These are phyloP conservation scores for Penicillium nucicola DNA, from an alignment of 495 filamentous ascomycete species.

Conservation along the genomic window DNA sequence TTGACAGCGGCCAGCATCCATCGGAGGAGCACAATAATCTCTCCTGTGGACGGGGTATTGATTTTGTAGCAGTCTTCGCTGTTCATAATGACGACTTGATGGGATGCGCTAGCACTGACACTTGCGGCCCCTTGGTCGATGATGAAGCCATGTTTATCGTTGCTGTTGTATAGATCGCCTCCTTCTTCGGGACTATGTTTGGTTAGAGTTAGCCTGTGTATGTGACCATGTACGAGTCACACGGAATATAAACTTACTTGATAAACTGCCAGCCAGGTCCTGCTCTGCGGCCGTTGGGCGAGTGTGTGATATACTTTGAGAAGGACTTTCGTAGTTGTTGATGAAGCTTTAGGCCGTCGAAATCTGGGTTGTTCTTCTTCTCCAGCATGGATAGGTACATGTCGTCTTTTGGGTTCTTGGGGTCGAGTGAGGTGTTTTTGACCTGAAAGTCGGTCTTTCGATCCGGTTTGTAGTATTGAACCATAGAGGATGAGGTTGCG, in stretches of 20 bases:
- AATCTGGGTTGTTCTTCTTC: neutral
- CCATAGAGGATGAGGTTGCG: neutral
- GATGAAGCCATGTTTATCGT: neutral
- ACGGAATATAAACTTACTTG: neutral
- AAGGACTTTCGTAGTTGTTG: neutral
- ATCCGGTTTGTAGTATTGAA: neutral
- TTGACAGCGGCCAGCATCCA: constrained; percentile 2
- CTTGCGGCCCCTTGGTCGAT: neutral
- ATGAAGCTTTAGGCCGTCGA: neutral
- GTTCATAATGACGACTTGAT: constrained; percentile 1
- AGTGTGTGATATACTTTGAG: neutral
- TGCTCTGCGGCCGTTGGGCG: neutral
- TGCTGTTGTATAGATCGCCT: neutral
- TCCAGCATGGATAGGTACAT: neutral
- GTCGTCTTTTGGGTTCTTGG: neutral
- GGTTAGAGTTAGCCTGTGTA: neutral
- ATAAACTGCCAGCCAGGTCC: neutral
- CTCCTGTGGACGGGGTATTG: neutral
- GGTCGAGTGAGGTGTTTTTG: neutral
- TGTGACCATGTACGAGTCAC: neutral
- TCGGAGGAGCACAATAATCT: constrained; percentile 1
- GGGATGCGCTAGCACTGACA: neutral
- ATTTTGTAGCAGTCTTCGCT: neutral
- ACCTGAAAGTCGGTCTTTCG: neutral
- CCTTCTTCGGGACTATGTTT: neutral